Evolutionary conservation across 2,329 filamentous ascomycete species (phyloP).

Genomic region (Stromatinia cepivora): DNA sequence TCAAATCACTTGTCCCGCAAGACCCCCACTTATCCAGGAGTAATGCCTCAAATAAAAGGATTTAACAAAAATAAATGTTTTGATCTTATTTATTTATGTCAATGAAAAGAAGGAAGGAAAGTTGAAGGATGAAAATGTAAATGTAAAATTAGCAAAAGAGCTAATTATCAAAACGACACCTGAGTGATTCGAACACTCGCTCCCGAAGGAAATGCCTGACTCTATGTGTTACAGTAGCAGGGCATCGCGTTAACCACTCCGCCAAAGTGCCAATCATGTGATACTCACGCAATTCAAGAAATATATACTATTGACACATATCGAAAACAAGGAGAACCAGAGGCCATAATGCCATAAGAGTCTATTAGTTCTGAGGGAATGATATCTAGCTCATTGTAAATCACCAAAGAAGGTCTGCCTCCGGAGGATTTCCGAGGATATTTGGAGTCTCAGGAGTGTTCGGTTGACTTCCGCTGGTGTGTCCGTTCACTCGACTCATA

Average conservation of each 20-base stretch:
- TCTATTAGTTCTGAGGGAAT: no score
- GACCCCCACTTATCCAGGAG: not conserved
- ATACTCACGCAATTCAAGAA: accelerated
- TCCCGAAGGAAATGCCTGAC: slow-evolving; percentile 19
- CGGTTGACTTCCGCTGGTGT: no score
- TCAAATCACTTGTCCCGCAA: not conserved
- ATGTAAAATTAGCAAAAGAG: not conserved
- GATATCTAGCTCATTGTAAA: no score
- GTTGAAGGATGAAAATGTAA: no score
- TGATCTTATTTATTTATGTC: not conserved
- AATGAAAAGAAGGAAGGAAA: not conserved
- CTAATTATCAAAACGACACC: not conserved
- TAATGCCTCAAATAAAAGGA: not conserved
- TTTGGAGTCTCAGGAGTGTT: no score
- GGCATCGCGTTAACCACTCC: slow-evolving; percentile 20
- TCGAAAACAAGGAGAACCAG: no score
- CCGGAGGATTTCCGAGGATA: no score
- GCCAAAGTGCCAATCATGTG: slow-evolving; percentile 18
- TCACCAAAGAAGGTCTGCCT: no score
- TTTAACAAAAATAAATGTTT: not conserved
- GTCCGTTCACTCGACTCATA: no score
- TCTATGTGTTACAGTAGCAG: not conserved
- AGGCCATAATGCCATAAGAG: not conserved
- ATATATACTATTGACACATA: accelerated
- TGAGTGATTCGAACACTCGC: slow-evolving; percentile 19